Base-by-base conservation (phyloP, 2,329 filamentous ascomycete species). In the Cladobotryum mycophilum region DNA sequence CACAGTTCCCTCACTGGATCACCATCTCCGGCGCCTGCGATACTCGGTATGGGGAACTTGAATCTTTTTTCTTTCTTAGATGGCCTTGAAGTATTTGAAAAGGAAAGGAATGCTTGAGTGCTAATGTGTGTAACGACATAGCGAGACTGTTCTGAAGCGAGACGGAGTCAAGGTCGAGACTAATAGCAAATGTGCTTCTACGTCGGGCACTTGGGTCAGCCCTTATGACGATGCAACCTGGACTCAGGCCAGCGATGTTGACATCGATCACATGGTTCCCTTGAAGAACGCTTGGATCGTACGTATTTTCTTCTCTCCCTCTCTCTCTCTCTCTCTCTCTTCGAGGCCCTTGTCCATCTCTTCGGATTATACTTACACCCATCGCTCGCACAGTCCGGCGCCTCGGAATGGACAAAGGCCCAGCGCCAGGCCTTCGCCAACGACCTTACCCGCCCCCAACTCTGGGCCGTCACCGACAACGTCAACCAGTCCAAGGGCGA, bases 181-280 rank as follows among this genome's bases (percentile, higher is more conserved):
- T 35, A 74, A 78, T 65, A 71, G 67, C 12, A 73, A 77, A 34
- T 95, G 88, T 67, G 69, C 76, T 1, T 67, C 85, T 0, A 83
- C 76, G 0, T 81, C 79, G 3, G 88, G 89, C 4, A 74, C 71
- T 0, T 93, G 89, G 88, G 68, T 65, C 38, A 84, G 80, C 35
- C 85, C 86, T 0, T 93, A 87, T 64, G 88, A 92, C 61, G 87
- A 86, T 14, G 83, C 71, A 0, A 81, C 75, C 1, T 89, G 85
- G 84, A 85, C 80, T 0, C 71, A 73, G 1, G 79, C 86, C 1
- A 78, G 75, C 15, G 85, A 91, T 58, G 66, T 93, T 1, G 87
- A 92, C 58, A 92, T 93, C 53, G 89, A 93, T 65, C 89, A 93
- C 65, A 76, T 93, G 69, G 86, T 95, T 3, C 88, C 89, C 1